A percentile compares a stretch with the other conserved stretches of the same genome.
phyloP scores from a whole-genome alignment of 2,329 filamentous ascomycete genomes.

The Ustulina deusta region DNA sequence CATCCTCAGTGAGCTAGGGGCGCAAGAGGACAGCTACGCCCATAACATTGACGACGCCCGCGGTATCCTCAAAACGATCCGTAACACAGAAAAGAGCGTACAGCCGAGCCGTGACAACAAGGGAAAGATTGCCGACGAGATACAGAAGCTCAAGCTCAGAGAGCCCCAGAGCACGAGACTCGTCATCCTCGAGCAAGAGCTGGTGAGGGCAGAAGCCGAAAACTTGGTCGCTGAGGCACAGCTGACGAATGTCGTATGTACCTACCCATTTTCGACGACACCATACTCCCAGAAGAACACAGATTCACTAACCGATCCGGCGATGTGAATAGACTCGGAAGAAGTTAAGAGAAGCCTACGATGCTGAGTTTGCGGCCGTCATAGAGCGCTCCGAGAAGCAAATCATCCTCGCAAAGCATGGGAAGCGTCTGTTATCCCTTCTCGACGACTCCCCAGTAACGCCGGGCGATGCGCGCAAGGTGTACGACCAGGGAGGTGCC shows the following conservation, averaged over 20 bases:
- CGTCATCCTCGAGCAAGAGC: conserved; percentile 91
- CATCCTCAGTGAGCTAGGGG: conserved; percentile 89
- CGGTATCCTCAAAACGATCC: conserved; percentile 85
- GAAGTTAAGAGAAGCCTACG: conserved; percentile 96
- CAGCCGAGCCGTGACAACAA: conserved; percentile 92
- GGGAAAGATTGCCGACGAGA: conserved; percentile 90
- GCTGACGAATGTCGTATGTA: conserved; percentile 87
- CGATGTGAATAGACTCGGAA: conserved; percentile 77
- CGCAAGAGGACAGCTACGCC: conserved; percentile 91
- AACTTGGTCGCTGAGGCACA: conserved; percentile 96
- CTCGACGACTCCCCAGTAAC: conserved; percentile 92
- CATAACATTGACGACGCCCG: conserved; percentile 89
- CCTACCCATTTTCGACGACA: background rate
- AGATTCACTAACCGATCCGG: conserved; percentile 6
- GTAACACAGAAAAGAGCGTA: conserved; percentile 95
- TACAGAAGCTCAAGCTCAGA: conserved; percentile 89
- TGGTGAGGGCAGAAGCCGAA: conserved; percentile 95
- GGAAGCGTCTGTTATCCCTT: conserved; percentile 83
- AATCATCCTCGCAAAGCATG: conserved; percentile 91
- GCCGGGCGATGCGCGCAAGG: conserved; percentile 80
- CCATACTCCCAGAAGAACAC: background rate
- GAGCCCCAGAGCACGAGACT: conserved; percentile 87
- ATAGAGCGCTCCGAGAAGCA: conserved; percentile 99
- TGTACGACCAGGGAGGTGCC: conserved; percentile 73
- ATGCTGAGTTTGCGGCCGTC: conserved; percentile 86